A percentile compares a stretch with the other conserved stretches of the same genome.
These are phyloP conservation scores for Colletotrichum sp. DNA, from an alignment of 2,329 filamentous ascomycete species.

Conservation along the genomic window DNA sequence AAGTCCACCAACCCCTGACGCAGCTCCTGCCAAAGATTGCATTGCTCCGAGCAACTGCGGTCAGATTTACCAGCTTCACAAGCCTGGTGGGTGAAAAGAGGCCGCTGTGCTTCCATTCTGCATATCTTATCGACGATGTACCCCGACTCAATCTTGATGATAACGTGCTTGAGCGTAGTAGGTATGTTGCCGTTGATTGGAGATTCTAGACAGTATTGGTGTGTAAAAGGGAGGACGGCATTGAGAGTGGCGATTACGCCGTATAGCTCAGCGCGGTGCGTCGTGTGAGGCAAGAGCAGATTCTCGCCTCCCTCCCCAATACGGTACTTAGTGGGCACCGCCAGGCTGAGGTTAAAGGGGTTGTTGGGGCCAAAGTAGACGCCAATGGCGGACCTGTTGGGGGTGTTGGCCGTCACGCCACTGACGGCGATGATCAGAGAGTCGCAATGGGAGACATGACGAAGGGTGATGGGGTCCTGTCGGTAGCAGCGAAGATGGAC, in stretches of 20 bases:
- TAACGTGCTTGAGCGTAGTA: not conserved
- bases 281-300: rapidly evolving
- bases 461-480: rapidly evolving
- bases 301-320: not conserved
- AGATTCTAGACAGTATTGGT: rapidly evolving
- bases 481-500: not conserved
- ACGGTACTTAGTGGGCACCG: rapidly evolving
- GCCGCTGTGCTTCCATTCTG: not conserved
- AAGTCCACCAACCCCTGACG: not conserved
- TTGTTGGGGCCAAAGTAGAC: not conserved
- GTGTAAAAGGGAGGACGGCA: rapidly evolving
- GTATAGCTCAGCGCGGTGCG: not conserved
- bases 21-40: not conserved
- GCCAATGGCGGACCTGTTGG: not conserved
- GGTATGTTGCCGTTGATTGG: rapidly evolving
- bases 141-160: not conserved
- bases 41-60: not conserved
- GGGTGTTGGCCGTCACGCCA: not conserved
- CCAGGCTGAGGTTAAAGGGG: not conserved
- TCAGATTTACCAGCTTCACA: not conserved
- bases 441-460: not conserved
- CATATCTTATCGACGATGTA: not conserved
- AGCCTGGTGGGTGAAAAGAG: not conserved
- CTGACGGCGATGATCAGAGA: not conserved
- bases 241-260: not conserved